Conservation (phyloP, 495 filamentous ascomycete genomes). For the Tuber microsphaerosporum region DNA sequence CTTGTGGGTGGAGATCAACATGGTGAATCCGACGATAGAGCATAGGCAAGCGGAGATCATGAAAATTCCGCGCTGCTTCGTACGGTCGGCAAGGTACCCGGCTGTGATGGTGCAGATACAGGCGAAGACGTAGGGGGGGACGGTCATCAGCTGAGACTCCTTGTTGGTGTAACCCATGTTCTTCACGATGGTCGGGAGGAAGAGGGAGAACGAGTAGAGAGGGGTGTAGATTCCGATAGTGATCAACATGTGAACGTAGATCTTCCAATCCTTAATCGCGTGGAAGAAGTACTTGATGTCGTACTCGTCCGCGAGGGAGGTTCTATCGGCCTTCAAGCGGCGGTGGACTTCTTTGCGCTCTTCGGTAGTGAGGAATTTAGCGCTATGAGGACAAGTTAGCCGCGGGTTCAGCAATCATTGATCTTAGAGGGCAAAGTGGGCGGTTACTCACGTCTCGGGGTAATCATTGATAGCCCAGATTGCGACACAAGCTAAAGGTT, state of each 20-base stretch:
- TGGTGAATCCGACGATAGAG: conserved; percentile 61
- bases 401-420: conserved; percentile 1
- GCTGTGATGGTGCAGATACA: conserved; percentile 45
- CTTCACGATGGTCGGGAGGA: conserved; percentile 51
- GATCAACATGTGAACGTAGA: conserved; percentile 49
- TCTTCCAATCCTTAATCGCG: conserved; percentile 59
- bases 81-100: conserved; percentile 44
- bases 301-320: conserved; percentile 64
- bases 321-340: conserved; percentile 51
- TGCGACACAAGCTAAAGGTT: conserved; percentile 41
- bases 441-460: conserved; percentile 47
- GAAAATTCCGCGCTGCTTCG: conserved; percentile 46
- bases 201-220: conserved; percentile 47
- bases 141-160: conserved; percentile 50
- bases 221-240: conserved; percentile 45
- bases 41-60: conserved; percentile 43
- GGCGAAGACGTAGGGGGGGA: conserved; percentile 50
- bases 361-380: conserved; percentile 48
- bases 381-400: conserved; percentile 33
- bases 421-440: conserved; percentile 6
- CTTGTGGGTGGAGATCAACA: conserved; percentile 53
- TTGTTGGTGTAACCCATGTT: conserved; percentile 48
- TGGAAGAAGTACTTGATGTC: conserved; percentile 62
- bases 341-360: conserved; percentile 50
- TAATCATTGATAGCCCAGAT: conserved; percentile 55